Percentiles rank a stretch among this genome's conserved stretches.
Evolutionary conservation across 495 filamentous ascomycete genomes (phyloP).

Genomic region (Talaromyces liani): DNA sequence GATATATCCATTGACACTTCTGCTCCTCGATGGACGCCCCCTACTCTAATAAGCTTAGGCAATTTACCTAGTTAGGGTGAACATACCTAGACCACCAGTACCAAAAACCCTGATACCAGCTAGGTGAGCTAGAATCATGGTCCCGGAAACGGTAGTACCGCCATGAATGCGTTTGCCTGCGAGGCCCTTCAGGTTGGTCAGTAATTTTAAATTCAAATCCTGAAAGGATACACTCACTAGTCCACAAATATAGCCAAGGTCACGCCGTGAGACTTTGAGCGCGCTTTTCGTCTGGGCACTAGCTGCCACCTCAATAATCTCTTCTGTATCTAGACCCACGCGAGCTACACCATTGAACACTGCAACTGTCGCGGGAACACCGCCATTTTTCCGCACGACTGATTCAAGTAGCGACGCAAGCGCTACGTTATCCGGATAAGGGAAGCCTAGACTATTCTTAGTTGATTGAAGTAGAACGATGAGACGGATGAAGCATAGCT

Average conservation of each 20-base stretch:
- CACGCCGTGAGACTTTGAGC: conserved; percentile 78
- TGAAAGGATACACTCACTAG: conserved; percentile 29
- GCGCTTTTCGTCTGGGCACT: conserved; percentile 54
- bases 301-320: conserved; percentile 62
- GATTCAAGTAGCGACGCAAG: conserved; percentile 66
- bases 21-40: conserved; percentile 89
- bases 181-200: conserved; percentile 40
- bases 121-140: conserved; percentile 79
- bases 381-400: conserved; percentile 71
- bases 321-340: conserved; percentile 63
- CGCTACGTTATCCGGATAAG: conserved; percentile 70
- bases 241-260: conserved; percentile 74
- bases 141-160: conserved; percentile 88
- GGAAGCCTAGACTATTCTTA: conserved; percentile 58
- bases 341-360: conserved; percentile 72
- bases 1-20: conserved; percentile 87
- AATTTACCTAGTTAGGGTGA: background rate
- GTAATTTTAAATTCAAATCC: background rate
- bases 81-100: conserved; percentile 55
- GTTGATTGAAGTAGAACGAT: background rate
- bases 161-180: conserved; percentile 64
- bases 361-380: conserved; percentile 86
- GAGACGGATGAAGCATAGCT: conserved; percentile 7
- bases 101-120: conserved; percentile 92
- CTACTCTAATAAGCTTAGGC: conserved; percentile 38